Conservation (phyloP, 2,329 filamentous ascomycete genomes). For the Penicillium sp. region DNA sequence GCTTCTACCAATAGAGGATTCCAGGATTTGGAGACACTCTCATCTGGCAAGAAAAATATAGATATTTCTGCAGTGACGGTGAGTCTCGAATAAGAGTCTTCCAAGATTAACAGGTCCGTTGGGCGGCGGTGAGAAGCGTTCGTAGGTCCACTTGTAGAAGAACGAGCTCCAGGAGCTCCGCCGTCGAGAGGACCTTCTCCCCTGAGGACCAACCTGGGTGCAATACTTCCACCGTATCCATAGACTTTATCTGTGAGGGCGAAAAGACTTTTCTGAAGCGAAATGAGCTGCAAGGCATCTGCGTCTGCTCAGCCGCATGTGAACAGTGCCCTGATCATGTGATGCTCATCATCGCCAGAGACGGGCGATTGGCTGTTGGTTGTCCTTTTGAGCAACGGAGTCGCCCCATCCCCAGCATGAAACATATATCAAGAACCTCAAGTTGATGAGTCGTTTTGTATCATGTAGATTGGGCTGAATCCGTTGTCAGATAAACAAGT, state of each 20-base stretch:
- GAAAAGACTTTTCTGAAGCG: background rate
- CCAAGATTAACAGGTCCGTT: background rate
- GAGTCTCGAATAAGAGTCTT: background rate
- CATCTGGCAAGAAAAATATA: background rate
- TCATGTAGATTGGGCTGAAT: too few species aligned
- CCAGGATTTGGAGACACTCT: background rate
- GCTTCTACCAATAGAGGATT: background rate
- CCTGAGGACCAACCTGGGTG: background rate
- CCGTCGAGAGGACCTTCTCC: background rate
- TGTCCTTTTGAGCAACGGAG: background rate
- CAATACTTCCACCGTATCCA: background rate
- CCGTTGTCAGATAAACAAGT: too few species aligned
- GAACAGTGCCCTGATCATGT: background rate
- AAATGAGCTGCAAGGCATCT: background rate
- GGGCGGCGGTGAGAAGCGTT: background rate
- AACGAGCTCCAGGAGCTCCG: constrained; percentile 1
- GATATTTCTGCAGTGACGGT: background rate
- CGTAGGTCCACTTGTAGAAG: background rate
- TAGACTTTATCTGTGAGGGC: too few species aligned
- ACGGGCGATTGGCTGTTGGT: background rate
- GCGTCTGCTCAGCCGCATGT: background rate
- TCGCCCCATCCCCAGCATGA: background rate
- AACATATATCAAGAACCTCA: background rate
- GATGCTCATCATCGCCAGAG: background rate
- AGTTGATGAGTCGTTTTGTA: too few species aligned